Conservation (phyloP, 768 basidiomycete genomes). For the Saitozyma sp. region DNA sequence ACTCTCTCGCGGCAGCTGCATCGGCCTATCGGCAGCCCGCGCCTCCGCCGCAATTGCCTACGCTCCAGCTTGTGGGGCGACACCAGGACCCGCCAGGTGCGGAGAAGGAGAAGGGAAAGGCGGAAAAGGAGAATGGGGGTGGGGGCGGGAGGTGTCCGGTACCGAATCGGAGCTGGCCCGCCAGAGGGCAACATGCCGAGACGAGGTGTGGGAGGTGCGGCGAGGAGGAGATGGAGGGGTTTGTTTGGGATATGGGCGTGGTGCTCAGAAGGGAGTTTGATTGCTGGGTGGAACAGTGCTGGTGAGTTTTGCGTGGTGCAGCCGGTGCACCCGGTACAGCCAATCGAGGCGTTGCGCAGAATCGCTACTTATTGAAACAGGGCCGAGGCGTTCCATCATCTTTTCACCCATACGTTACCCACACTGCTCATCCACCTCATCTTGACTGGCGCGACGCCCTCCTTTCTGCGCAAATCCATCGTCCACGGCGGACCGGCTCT, state of each 20-base stretch:
- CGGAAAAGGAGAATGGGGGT: neutral
- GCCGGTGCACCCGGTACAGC: neutral
- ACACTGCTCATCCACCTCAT: constrained; percentile 51
- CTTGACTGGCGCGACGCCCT: constrained; percentile 40
- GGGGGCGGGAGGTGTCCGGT: constrained; percentile 33
- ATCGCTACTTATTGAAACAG: constrained; percentile 19
- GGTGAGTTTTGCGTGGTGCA: constrained; percentile 31
- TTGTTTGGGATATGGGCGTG: constrained; percentile 47
- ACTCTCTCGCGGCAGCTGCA: constrained; percentile 35
- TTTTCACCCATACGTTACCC: constrained; percentile 47
- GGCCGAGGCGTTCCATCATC: constrained; percentile 52
- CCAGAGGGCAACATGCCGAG: constrained; percentile 34
- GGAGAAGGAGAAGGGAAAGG: constrained; percentile 2
- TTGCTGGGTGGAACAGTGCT: constrained; percentile 53
- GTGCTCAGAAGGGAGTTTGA: constrained; percentile 50
- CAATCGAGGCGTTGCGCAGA: neutral
- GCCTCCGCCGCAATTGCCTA: constrained; percentile 43
- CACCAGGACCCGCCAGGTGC: constrained; percentile 40
- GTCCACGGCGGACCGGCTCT: constrained; percentile 48
- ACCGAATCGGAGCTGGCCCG: constrained; percentile 30
- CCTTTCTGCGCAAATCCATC: constrained; percentile 47
- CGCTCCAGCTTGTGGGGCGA: constrained; percentile 31
- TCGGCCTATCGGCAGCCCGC: constrained; percentile 40
- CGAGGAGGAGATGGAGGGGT: constrained; percentile 47
- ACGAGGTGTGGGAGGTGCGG: constrained; percentile 27